Evolutionary conservation across 371 early-diverging fungal genomes (phyloP).

Genomic region (Rhizopus sp.): DNA sequence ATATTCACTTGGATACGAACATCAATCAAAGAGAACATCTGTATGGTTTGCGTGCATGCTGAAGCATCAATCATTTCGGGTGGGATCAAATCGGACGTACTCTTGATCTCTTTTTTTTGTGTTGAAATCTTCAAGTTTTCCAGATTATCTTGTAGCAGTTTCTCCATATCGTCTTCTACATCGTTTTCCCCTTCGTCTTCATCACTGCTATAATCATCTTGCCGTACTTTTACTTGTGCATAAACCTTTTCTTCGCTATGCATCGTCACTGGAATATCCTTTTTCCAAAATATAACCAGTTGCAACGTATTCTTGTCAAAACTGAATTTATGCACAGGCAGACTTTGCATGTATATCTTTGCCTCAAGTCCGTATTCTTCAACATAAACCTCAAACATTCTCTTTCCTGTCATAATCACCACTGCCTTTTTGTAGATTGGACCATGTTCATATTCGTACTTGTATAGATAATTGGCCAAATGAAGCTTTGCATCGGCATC

Average conservation of each 20-base stretch:
- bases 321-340: constrained; percentile 25
- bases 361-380: constrained; percentile 64
- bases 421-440: constrained; percentile 24
- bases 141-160: constrained; percentile 1
- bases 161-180: constrained; percentile 13
- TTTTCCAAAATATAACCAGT: constrained; percentile 22
- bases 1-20: constrained; percentile 39
- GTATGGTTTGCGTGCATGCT: constrained; percentile 24
- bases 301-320: constrained; percentile 12
- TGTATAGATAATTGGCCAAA: constrained; percentile 52
- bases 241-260: constrained; percentile 21
- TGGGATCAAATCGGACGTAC: constrained; percentile 11
- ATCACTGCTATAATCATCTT: constrained; percentile 7
- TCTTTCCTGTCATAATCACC: constrained; percentile 37
- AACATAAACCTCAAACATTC: constrained; percentile 57
- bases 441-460: constrained; percentile 5
- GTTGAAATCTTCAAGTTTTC: not conserved
- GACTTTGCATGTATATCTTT: constrained; percentile 26
- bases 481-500: constrained; percentile 63
- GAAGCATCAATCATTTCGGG: constrained; percentile 17
- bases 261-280: constrained; percentile 23
- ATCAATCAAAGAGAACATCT: constrained; percentile 27
- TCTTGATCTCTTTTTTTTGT: not conserved
- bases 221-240: constrained; percentile 3
- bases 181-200: constrained; percentile 25